phyloP scores from a whole-genome alignment of 2,329 filamentous ascomycete genomes.

The Huntiella abstrusa region DNA sequence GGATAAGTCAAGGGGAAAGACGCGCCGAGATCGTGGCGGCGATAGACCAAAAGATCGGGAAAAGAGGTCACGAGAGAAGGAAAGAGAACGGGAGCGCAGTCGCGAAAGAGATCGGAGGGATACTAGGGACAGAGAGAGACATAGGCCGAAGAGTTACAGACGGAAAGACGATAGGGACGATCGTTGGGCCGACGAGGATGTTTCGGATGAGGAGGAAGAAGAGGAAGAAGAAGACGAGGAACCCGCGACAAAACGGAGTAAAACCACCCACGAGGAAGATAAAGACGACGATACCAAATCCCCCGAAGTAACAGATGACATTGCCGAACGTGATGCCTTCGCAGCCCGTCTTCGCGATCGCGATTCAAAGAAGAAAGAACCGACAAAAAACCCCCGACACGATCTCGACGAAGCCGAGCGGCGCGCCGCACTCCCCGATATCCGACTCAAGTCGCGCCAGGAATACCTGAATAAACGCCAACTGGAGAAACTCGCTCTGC shows the following conservation, averaged over 20 bases:
- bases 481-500: slow-evolving; percentile 62
- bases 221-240: slow-evolving; percentile 29
- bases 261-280: slow-evolving; percentile 36
- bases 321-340: slow-evolving; percentile 61
- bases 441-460: slow-evolving; percentile 70
- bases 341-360: slow-evolving; percentile 55
- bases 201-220: slow-evolving; percentile 19
- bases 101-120: not conserved
- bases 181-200: slow-evolving; percentile 65
- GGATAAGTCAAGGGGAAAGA: slow-evolving; percentile 3
- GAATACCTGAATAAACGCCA: slow-evolving; percentile 90
- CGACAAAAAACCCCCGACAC: slow-evolving; percentile 33
- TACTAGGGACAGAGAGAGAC: not conserved
- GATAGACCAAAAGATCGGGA: not conserved
- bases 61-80: no score
- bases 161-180: slow-evolving; percentile 46
- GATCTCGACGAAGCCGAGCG: slow-evolving; percentile 40
- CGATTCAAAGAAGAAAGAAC: slow-evolving; percentile 49
- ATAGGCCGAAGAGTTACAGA: not conserved
- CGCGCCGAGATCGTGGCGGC: not conserved
- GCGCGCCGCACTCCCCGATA: slow-evolving; percentile 55
- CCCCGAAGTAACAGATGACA: slow-evolving; percentile 33
- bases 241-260: slow-evolving; percentile 51
- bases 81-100: no score
- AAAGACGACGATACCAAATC: not conserved